Conservation (phyloP, 176 grass and related monocot species). For the Musa beccarii region DNA sequence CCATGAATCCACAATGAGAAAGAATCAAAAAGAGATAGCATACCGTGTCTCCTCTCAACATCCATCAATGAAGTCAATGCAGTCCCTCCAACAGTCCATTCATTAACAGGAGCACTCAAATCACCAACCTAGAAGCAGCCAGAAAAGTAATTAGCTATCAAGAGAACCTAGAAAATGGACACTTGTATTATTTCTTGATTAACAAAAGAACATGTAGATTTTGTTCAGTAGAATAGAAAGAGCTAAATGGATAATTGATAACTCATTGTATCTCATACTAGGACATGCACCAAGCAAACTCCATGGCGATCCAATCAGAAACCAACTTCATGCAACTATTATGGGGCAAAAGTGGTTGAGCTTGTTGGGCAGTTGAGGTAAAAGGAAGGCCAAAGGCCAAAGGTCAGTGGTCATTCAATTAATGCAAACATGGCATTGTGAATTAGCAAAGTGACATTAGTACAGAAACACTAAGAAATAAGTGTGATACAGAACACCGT, state of each 20-base stretch:
- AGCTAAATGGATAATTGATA: background rate
- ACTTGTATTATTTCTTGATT: background rate
- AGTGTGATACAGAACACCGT: too few relatives aligned
- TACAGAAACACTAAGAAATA: too few relatives aligned
- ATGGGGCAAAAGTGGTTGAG: too few relatives aligned
- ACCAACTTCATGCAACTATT: too few relatives aligned
- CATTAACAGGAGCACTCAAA: constrained; percentile 69
- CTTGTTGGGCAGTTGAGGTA: too few relatives aligned
- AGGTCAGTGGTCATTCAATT: too few relatives aligned
- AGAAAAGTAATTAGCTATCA: constrained; percentile 6
- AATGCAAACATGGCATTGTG: too few relatives aligned
- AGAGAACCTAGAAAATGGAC: background rate
- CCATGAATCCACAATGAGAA: background rate
- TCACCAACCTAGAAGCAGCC: constrained; percentile 55
- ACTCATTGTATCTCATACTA: too few relatives aligned
- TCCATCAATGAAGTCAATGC: constrained; percentile 95
- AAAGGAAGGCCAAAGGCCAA: too few relatives aligned
- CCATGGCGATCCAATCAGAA: too few relatives aligned
- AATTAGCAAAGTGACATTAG: too few relatives aligned
- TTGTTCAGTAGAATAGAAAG: background rate
- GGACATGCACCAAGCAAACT: too few relatives aligned
- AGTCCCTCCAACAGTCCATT: constrained; percentile 98
- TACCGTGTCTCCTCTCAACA: constrained; percentile 97
- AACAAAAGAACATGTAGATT: background rate
- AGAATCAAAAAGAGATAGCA: background rate